phyloP scores from a whole-genome alignment of 495 filamentous ascomycete genomes.

The Physcia stellaris region DNA sequence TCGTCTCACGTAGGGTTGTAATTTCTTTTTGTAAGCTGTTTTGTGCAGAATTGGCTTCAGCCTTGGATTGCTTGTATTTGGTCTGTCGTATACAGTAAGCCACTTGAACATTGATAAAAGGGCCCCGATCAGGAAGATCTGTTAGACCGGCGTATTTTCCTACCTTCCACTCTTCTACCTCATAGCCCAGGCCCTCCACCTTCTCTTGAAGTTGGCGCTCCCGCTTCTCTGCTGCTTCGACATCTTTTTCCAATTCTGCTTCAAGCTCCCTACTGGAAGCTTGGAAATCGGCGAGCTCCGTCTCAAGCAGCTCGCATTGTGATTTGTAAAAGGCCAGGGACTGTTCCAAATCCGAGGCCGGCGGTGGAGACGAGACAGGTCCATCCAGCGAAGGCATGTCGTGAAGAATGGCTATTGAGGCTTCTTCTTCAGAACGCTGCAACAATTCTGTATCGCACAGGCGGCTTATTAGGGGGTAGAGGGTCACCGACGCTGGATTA shows the following conservation, averaged over 20 bases:
- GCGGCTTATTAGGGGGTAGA: too few species aligned
- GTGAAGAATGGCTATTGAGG: too few species aligned
- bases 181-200: slow-evolving; percentile 67
- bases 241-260: slow-evolving; percentile 87
- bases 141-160: slow-evolving; percentile 10
- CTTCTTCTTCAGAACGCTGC: too few species aligned
- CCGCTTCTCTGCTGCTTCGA: slow-evolving; percentile 88
- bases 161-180: slow-evolving; percentile 98
- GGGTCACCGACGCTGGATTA: too few species aligned
- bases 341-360: slow-evolving; percentile 46
- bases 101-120: background rate
- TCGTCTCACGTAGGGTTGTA: slow-evolving; percentile 72
- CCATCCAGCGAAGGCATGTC: slow-evolving; percentile 42
- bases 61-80: slow-evolving; percentile 92
- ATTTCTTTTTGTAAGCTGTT: slow-evolving; percentile 89
- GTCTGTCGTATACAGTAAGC: slow-evolving; percentile 35
- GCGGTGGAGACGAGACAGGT: slow-evolving; percentile 43
- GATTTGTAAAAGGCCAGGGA: slow-evolving; percentile 85
- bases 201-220: slow-evolving; percentile 77
- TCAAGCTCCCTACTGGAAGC: slow-evolving; percentile 87
- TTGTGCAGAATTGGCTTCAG: slow-evolving; percentile 70
- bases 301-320: slow-evolving; percentile 86
- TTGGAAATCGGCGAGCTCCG: slow-evolving; percentile 89
- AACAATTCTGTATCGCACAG: too few species aligned
- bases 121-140: background rate